Conservation (phyloP, 495 filamentous ascomycete genomes). For the Saxophila tyrrhenica region DNA sequence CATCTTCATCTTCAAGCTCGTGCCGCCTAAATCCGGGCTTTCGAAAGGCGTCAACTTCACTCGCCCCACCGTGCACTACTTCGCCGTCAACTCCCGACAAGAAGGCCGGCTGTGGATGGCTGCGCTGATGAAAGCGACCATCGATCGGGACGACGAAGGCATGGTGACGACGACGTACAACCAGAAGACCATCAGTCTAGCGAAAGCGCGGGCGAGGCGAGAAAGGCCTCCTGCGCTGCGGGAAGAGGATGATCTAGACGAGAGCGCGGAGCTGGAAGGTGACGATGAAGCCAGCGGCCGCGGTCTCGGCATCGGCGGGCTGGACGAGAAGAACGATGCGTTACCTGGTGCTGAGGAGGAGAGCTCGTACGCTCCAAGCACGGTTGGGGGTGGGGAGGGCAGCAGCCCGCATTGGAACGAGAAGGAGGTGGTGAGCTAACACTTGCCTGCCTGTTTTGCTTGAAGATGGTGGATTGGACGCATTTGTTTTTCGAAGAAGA, state of each 20-base stretch:
- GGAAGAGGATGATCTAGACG: constrained; percentile 40
- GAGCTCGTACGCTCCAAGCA: constrained; percentile 1
- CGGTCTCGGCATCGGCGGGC: constrained; percentile 2
- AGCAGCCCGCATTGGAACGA: neutral
- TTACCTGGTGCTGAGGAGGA: neutral
- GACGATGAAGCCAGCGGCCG: neutral
- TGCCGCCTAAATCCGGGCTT: constrained; percentile 79
- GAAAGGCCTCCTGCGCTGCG: constrained; percentile 82
- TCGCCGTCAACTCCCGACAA: constrained; percentile 81
- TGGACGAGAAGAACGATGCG: neutral
- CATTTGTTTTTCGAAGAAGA: too few relatives aligned
- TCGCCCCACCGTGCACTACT: constrained; percentile 92
- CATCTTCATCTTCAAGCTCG: constrained; percentile 96
- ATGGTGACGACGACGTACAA: constrained; percentile 83
- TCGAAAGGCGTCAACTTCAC: constrained; percentile 92
- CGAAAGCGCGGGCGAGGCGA: constrained; percentile 69
- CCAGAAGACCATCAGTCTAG: constrained; percentile 81
- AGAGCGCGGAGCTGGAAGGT: constrained; percentile 1
- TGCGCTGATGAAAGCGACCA: constrained; percentile 96
- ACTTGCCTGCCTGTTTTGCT: too few relatives aligned
- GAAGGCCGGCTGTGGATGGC: constrained; percentile 96
- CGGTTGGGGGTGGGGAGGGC: too few relatives aligned
- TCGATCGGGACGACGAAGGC: constrained; percentile 76
- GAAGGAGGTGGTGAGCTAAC: neutral
- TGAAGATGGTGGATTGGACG: too few relatives aligned